These are phyloP conservation scores for Alloteropsis angusta DNA, from an alignment of 202 grass and related monocot genomes.

Conservation along the genomic window DNA sequence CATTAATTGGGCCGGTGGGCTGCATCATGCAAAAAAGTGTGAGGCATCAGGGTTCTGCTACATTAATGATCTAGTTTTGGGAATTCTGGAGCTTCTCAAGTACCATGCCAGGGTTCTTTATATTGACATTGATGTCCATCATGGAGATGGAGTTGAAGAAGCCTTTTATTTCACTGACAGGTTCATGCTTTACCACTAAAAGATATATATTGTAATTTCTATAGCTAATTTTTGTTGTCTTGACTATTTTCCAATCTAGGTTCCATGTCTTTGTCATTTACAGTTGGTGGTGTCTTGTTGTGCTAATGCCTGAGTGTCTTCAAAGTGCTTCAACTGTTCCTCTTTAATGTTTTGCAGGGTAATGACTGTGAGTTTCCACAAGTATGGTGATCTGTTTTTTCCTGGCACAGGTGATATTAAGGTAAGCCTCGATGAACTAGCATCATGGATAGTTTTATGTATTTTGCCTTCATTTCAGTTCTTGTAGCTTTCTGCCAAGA, in stretches of 20 bases:
- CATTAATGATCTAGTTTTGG: constrained; percentile 95
- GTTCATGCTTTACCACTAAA: constrained; percentile 34
- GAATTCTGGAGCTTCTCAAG: constrained; percentile 94
- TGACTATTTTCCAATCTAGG: background rate
- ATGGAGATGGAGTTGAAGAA: constrained; percentile 97
- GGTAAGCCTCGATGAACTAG: constrained; percentile 30
- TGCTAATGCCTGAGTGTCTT: background rate
- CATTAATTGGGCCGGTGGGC: constrained; percentile 94
- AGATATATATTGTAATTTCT: background rate
- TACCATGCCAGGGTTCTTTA: constrained; percentile 93
- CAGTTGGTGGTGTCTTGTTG: background rate
- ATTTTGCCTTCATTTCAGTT: background rate
- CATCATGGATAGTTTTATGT: background rate
- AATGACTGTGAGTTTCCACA: constrained; percentile 99
- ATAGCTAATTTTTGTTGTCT: background rate
- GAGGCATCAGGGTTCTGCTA: constrained; percentile 96
- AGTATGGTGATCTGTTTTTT: constrained; percentile 93
- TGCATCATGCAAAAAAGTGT: constrained; percentile 94
- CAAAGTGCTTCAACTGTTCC: background rate
- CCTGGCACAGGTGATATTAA: constrained; percentile 95
- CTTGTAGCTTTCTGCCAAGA: background rate
- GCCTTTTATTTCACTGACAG: constrained; percentile 99
- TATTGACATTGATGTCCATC: constrained; percentile 97
- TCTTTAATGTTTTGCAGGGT: constrained; percentile 47
- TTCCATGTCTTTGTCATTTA: background rate